These are phyloP conservation scores for Gastrolobium villosum DNA, from an alignment of 306 rosid genomes.

Conservation along the genomic window DNA sequence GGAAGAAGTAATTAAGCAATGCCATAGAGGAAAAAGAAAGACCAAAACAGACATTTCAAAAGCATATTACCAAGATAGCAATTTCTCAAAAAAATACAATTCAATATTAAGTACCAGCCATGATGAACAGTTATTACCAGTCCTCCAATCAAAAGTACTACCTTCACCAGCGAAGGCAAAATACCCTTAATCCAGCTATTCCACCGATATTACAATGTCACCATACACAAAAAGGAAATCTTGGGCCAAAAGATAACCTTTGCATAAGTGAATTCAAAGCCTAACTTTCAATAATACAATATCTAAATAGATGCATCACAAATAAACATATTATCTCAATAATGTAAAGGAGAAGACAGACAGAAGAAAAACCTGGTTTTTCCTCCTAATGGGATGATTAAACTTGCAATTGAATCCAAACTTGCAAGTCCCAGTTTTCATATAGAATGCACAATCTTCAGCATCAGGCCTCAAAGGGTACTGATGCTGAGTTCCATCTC, in stretches of 20 bases:
- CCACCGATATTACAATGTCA: constrained; percentile 21
- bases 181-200: neutral
- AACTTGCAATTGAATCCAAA: constrained; percentile 91
- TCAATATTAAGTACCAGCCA: constrained; percentile 24
- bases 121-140: neutral
- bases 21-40: constrained; percentile 33
- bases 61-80: constrained; percentile 24
- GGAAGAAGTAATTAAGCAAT: constrained; percentile 20
- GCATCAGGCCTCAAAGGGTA: constrained; percentile 94
- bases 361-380: constrained; percentile 61
- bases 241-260: constrained; percentile 15
- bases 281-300: neutral
- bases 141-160: constrained; percentile 36
- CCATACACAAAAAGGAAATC: constrained; percentile 15
- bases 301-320: neutral
- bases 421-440: constrained; percentile 90
- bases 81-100: constrained; percentile 18
- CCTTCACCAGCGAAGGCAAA: constrained; percentile 25
- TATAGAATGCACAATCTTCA: constrained; percentile 85
- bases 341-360: neutral
- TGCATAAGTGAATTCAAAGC: constrained; percentile 6
- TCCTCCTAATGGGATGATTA: constrained; percentile 83
- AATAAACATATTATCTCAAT: neutral
- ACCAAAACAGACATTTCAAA: constrained; percentile 26
- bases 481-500: constrained; percentile 47